Evolutionary conservation across 1,284 basidiomycete genomes (phyloP).

Genomic region (Moesziomyces aphidis): DNA sequence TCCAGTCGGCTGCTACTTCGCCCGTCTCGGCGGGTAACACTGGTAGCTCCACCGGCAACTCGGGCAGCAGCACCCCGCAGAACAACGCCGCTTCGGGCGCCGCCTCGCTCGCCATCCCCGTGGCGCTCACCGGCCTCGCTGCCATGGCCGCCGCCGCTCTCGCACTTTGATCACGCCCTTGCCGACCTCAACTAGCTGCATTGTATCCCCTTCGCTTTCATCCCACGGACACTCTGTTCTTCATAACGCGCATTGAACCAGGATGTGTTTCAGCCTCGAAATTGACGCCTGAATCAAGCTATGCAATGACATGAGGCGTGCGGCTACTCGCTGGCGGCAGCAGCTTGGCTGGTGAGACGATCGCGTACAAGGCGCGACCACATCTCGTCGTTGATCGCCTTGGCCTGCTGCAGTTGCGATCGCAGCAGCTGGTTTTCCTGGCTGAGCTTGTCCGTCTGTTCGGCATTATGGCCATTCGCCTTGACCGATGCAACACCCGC

Average conservation of each 20-base stretch:
- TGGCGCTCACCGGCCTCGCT: conserved; percentile 21
- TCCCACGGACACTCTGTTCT: conserved; percentile 30
- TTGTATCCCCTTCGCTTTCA: conserved; percentile 22
- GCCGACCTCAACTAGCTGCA: neutral
- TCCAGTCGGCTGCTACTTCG: conserved; percentile 2
- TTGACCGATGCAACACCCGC: conserved; percentile 1
- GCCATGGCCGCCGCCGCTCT: conserved; percentile 26
- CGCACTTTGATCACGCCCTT: conserved; percentile 12
- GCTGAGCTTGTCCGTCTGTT: conserved; percentile 17
- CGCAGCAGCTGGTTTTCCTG: conserved; percentile 39
- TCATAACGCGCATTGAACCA: neutral
- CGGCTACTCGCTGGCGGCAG: conserved; percentile 9
- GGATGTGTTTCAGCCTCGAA: neutral
- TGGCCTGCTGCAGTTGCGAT: conserved; percentile 54
- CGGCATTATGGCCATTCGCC: conserved; percentile 3
- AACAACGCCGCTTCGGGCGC: conserved; percentile 26
- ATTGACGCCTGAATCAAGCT: neutral
- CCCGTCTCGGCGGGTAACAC: conserved; percentile 2
- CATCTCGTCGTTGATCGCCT: conserved; percentile 59
- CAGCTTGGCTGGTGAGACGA: conserved; percentile 22
- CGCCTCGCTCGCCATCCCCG: conserved; percentile 15
- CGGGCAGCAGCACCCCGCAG: conserved; percentile 17
- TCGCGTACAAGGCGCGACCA: conserved; percentile 51
- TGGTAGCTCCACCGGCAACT: conserved; percentile 1
- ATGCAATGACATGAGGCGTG: neutral